Evolutionary conservation across 116 monocot species (phyloP).

Genomic region (Dioscorea cayenensis): DNA sequence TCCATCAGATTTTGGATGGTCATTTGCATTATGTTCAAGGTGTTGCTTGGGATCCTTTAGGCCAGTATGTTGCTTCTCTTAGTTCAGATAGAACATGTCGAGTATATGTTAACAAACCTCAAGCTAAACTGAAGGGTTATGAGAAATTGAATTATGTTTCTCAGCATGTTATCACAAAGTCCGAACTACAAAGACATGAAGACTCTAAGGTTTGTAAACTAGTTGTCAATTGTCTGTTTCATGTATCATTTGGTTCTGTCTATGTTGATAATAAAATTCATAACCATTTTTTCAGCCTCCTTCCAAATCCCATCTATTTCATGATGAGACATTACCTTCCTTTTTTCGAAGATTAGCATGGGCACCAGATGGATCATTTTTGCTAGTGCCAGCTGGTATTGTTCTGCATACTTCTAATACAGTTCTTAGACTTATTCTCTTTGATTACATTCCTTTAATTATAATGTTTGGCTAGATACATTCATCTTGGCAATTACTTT

Average conservation of each 20-base stretch:
- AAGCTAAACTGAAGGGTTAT: constrained; percentile 43
- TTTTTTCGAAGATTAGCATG: constrained; percentile 88
- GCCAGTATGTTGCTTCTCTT: constrained; percentile 83
- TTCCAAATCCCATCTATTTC: constrained; percentile 68
- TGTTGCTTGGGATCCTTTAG: constrained; percentile 95
- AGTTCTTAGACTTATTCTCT: not conserved
- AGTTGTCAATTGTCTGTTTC: not conserved
- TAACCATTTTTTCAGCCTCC: constrained; percentile 24
- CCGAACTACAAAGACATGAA: constrained; percentile 48
- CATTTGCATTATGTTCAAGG: constrained; percentile 98
- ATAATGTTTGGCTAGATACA: too few relatives aligned
- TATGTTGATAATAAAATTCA: not conserved
- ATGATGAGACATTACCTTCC: constrained; percentile 94
- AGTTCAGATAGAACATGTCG: constrained; percentile 96
- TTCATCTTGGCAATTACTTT: too few relatives aligned
- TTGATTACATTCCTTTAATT: too few relatives aligned
- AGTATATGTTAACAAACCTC: constrained; percentile 67
- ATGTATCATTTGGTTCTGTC: not conserved
- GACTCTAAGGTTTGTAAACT: constrained; percentile 56
- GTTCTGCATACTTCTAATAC: too few relatives aligned
- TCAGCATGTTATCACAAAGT: constrained; percentile 68
- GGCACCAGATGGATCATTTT: constrained; percentile 98
- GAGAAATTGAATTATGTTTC: constrained; percentile 74
- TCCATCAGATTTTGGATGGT: constrained; percentile 81
- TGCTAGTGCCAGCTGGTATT: constrained; percentile 84